A percentile compares a stretch with the other conserved stretches of the same genome.
Conservation (phyloP, 2,329 filamentous ascomycete species). For the Bipolaris cookei region DNA sequence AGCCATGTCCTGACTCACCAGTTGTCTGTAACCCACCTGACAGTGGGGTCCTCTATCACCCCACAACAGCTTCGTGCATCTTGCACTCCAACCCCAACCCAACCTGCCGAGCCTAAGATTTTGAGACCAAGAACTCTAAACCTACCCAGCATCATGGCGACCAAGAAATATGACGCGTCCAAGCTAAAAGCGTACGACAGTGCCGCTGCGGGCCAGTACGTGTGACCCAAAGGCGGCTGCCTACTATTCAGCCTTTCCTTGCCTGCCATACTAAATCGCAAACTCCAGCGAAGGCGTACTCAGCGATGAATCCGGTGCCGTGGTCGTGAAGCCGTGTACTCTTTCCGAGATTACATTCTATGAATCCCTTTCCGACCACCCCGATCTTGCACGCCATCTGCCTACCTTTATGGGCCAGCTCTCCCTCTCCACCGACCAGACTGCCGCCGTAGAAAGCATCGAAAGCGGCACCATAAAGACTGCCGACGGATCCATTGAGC, state of each 20-base stretch:
- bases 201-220: constrained; percentile 85
- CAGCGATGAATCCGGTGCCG: constrained; percentile 78
- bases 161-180: constrained; percentile 61
- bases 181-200: constrained; percentile 73
- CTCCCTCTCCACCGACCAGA: constrained; percentile 55
- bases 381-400: constrained; percentile 79
- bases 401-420: constrained; percentile 85
- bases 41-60: constrained; percentile 8
- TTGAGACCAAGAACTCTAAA: constrained; percentile 1
- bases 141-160: constrained; percentile 40
- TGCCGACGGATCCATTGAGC: constrained; percentile 35
- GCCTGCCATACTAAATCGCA: constrained; percentile 5
- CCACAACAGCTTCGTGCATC: constrained; percentile 14
- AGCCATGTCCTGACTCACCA: constrained; percentile 24
- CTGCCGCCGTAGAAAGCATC: constrained; percentile 17
- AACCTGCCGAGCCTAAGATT: constrained; percentile 14
- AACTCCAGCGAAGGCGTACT: constrained; percentile 80
- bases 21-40: constrained; percentile 20
- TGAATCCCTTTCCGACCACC: constrained; percentile 71
- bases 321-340: constrained; percentile 95
- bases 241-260: constrained; percentile 5
- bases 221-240: constrained; percentile 29
- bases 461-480: constrained; percentile 42
- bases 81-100: constrained; percentile 4
- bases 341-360: constrained; percentile 88